Evolutionary conservation across 2,329 filamentous ascomycete species (phyloP), one percentile per base, ranked within the genome.

Genomic region (Raffaelea deltoideospora): DNA sequence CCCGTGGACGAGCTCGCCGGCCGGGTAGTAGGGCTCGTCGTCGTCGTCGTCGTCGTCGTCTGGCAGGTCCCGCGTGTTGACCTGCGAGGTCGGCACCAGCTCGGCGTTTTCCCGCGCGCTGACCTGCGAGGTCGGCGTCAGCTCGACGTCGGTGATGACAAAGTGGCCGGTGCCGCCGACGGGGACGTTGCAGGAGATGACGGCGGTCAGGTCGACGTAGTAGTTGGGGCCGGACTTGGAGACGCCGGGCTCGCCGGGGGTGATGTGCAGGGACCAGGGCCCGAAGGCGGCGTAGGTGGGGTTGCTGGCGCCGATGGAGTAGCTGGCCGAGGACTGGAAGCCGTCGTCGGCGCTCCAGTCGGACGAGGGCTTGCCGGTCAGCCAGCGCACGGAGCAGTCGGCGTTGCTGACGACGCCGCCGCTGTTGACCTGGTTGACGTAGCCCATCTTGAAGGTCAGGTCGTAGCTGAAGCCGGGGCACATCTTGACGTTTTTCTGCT

Each of bases 381-480:
- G 19, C 36, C 36, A 38, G n/a, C 36, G 36, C 36, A 38, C 36
- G 18, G 33, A 30, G 31, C 36, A 38, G 31, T 38, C 22, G n/a
- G 31, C 36, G 3, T 18, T 19, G 32, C 36, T 38, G 26, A 21
- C 27, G 26, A 38, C 36, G 31, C 10, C 13, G 20, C 20, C 20
- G 26, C 19, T 22, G 22, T 34, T 38, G 26, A 38, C 26, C 36
- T 38, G 18, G 31, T 37, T 38, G 11, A 38, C 36, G 36, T 38
- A 38, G 36, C 36, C 36, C 36, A 38, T 38, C 24, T 26, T 22
- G 26, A 38, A 38, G 19, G 31, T 38, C 14, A 38, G 23, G 26
- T 34, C 36, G 31, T 38, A 38, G 36, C 34, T 33, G 36, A 38
- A 38, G 20, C 36, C 36, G 20, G 36, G 36, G 31, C 36, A 38